A percentile compares a stretch with the other conserved stretches of the same genome.
Conservation (phyloP, 805 yeast genomes). For the Nakazawaea pomicola region DNA sequence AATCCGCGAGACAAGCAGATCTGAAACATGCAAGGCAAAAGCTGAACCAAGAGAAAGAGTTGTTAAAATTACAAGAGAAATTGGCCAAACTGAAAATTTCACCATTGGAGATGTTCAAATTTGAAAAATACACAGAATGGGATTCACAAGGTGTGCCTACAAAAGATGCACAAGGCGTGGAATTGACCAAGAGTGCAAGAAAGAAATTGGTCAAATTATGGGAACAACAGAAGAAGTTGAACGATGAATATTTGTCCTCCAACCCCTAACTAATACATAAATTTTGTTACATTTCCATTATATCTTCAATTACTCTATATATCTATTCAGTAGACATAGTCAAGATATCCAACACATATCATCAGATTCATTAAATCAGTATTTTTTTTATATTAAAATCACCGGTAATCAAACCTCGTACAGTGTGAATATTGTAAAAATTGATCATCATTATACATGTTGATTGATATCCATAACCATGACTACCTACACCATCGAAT, state of each 20-base stretch:
- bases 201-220: slow-evolving; percentile 79
- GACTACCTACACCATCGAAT: too few relatives aligned
- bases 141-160: slow-evolving; percentile 84
- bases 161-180: slow-evolving; percentile 71
- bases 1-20: slow-evolving; percentile 47
- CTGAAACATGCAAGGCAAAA: slow-evolving; percentile 47
- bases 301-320: not conserved
- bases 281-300: not conserved
- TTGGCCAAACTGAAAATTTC: slow-evolving; percentile 60
- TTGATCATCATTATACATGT: slow-evolving; percentile 29
- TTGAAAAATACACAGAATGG: slow-evolving; percentile 60
- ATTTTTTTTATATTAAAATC: slow-evolving; percentile 34
- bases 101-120: slow-evolving; percentile 72
- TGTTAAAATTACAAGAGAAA: slow-evolving; percentile 49
- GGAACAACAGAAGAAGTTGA: slow-evolving; percentile 77
- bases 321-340: too few relatives aligned
- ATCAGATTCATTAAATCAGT: slow-evolving; percentile 58
- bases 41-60: slow-evolving; percentile 38
- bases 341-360: too few relatives aligned
- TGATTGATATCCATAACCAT: not conserved
- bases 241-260: slow-evolving; percentile 63
- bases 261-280: slow-evolving; percentile 15
- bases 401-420: slow-evolving; percentile 34
- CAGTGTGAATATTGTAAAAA: slow-evolving; percentile 48
- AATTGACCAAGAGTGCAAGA: slow-evolving; percentile 75